A percentile compares a stretch with the other conserved stretches of the same genome.
These are phyloP conservation scores for Medicago lupulina DNA, from an alignment of 306 rosid species.

Conservation along the genomic window DNA sequence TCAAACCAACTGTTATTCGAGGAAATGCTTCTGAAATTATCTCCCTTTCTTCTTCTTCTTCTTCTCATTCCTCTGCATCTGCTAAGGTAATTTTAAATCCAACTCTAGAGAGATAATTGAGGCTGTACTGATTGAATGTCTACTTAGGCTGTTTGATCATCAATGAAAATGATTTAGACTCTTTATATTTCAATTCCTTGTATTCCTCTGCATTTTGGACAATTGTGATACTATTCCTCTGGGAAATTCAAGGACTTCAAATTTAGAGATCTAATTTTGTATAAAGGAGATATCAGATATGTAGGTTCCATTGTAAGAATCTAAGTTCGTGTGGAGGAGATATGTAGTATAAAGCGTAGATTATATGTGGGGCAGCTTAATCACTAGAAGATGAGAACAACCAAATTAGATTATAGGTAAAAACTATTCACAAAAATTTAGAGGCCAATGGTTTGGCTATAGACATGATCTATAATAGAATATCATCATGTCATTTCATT, in stretches of 20 bases:
- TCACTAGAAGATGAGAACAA: not conserved
- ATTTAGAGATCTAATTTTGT: not conserved
- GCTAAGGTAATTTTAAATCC: constrained; percentile 52
- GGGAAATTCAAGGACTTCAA: not conserved
- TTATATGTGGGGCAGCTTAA: not conserved
- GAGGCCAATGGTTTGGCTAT: too few relatives aligned
- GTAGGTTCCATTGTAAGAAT: too few relatives aligned
- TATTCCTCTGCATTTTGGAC: not conserved
- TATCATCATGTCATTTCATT: too few relatives aligned
- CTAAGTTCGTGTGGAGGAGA: not conserved
- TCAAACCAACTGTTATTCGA: constrained; percentile 74
- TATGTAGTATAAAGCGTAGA: not conserved
- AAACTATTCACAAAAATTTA: not conserved
- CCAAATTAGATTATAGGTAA: not conserved
- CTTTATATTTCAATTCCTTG: not conserved
- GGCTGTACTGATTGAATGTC: not conserved
- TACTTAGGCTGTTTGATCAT: not conserved
- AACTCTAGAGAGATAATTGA: not conserved
- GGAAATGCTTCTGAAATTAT: constrained; percentile 86
- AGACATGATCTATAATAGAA: too few relatives aligned
- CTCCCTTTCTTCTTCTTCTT: constrained; percentile 55
- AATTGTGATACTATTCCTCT: not conserved
- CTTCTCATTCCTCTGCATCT: not conserved
- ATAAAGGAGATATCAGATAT: too few relatives aligned
- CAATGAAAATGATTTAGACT: not conserved